These are phyloP conservation scores for Pisolithus thermaeus DNA, from an alignment of 1,284 basidiomycete species.

Conservation along the genomic window DNA sequence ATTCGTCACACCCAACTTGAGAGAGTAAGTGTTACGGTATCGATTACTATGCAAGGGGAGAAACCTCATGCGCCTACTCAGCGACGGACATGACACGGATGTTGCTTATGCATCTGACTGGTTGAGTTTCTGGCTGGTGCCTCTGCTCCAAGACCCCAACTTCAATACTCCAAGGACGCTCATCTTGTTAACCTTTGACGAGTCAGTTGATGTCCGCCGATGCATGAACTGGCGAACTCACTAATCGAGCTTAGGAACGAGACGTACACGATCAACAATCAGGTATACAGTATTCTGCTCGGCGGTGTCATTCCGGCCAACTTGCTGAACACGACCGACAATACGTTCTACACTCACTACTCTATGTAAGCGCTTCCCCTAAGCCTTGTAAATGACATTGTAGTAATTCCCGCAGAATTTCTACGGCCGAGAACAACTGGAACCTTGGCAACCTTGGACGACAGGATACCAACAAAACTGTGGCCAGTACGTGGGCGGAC, in stretches of 20 bases:
- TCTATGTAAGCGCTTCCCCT: slow-evolving; percentile 29
- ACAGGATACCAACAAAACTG: slow-evolving; percentile 37
- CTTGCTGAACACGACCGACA: slow-evolving; percentile 43
- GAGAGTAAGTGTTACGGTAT: slow-evolving; percentile 15
- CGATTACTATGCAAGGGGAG: background rate
- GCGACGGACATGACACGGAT: slow-evolving; percentile 49
- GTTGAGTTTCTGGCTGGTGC: slow-evolving; percentile 49
- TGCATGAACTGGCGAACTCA: slow-evolving; percentile 8
- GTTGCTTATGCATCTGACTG: slow-evolving; percentile 45
- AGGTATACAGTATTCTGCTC: slow-evolving; percentile 44
- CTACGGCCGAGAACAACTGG: slow-evolving; percentile 64
- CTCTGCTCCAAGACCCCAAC: slow-evolving; percentile 41
- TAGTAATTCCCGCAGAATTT: slow-evolving; percentile 27
- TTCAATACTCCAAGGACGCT: slow-evolving; percentile 50
- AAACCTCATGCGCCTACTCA: slow-evolving; percentile 23
- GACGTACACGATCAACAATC: slow-evolving; percentile 41
- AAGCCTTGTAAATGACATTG: too few species aligned
- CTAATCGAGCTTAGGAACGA: slow-evolving; percentile 37
- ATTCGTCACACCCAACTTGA: slow-evolving; percentile 62
- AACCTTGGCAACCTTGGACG: slow-evolving; percentile 52
- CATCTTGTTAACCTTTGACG: slow-evolving; percentile 52
- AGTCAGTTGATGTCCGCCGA: slow-evolving; percentile 15
- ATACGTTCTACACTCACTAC: slow-evolving; percentile 63
- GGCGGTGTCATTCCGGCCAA: slow-evolving; percentile 47
- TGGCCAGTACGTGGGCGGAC: slow-evolving; percentile 6